These are phyloP conservation scores for Plantago ovata DNA, from an alignment of 257 asterid genomes.

Conservation along the genomic window DNA sequence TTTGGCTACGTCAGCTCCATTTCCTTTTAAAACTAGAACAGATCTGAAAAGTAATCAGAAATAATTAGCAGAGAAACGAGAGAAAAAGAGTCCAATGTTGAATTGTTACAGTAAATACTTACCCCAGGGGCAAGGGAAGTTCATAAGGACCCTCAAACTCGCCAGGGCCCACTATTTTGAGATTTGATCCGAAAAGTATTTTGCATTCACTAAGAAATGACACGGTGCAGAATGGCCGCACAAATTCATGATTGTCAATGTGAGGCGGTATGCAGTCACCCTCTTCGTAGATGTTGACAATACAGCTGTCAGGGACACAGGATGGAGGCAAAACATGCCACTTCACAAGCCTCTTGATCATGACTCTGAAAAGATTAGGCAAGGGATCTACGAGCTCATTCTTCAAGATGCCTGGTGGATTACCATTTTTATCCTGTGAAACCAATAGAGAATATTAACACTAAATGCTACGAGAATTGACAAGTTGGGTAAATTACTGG, in stretches of 20 bases:
- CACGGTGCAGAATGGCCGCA: conserved; percentile 82
- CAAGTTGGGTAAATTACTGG: not conserved
- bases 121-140: conserved; percentile 78
- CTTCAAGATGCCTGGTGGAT: conserved; percentile 78
- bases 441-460: not conserved
- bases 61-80: not conserved
- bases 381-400: conserved; percentile 68
- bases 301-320: conserved; percentile 88
- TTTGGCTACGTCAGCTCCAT: conserved; percentile 87
- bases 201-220: conserved; percentile 74
- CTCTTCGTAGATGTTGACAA: conserved; percentile 78
- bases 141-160: conserved; percentile 66
- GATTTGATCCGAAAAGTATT: conserved; percentile 65
- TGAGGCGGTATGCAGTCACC: conserved; percentile 97
- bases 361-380: conserved; percentile 57
- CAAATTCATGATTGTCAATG: conserved; percentile 80
- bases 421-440: conserved; percentile 66
- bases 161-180: conserved; percentile 62
- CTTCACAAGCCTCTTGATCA: conserved; percentile 67
- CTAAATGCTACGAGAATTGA: not conserved
- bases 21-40: conserved; percentile 68
- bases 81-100: conserved; percentile 1
- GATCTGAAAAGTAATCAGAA: conserved; percentile 42
- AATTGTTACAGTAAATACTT: conserved; percentile 17
- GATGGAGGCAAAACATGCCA: conserved; percentile 77